Base-by-base conservation (phyloP, 495 filamentous ascomycete species). In the Trichoderma asperelloides region DNA sequence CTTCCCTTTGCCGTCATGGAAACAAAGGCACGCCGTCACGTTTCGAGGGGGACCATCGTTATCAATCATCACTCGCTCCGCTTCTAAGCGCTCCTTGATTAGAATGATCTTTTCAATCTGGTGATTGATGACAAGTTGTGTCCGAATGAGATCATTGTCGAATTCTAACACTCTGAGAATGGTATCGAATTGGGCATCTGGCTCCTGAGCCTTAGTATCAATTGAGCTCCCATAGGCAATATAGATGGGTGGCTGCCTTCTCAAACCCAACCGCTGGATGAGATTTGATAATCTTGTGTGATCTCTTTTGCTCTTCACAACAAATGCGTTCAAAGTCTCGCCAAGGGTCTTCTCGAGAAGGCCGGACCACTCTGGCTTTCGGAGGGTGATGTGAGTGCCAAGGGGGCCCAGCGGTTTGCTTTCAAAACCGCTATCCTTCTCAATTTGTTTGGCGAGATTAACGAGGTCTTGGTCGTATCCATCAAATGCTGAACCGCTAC, bases 51-150 rank as follows among this genome's bases (percentile, higher is more conserved):
- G 85, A 37, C 78, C 79, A 43, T 78, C 71, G 9, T 83, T 84
- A 57, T 84, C 81, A 70, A 88, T 89, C 82, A 97, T 90, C 39
- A 89, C 82, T 2, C 84, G 75, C 25, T 88, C 78, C 1, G 89
- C 96, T 65, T 90, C 81, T 13, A 79, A 72, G 21, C 90, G 79
- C 51, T 86, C 77, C 55, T 87, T 83, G 60, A 97, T 87, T 2
- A 99, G 75, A 12, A 96, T 82, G 13, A 88, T 87, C 72, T 98
- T 93, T 67, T 99, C 95, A 60, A 96, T 90, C 9, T 79, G 76
- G 71, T 93, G 82, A 65, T 86, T 87, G 74, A 99, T 91, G 74
- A 99, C 89, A 39, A 98, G 77, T 64, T 92, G 88, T 68, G 89
- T 87, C 41, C 86, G 87, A 27, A 96, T 91, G 55, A 88, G 75